Conservation (phyloP, 345 rosid genomes). For the Hibiscus mutabilis region DNA sequence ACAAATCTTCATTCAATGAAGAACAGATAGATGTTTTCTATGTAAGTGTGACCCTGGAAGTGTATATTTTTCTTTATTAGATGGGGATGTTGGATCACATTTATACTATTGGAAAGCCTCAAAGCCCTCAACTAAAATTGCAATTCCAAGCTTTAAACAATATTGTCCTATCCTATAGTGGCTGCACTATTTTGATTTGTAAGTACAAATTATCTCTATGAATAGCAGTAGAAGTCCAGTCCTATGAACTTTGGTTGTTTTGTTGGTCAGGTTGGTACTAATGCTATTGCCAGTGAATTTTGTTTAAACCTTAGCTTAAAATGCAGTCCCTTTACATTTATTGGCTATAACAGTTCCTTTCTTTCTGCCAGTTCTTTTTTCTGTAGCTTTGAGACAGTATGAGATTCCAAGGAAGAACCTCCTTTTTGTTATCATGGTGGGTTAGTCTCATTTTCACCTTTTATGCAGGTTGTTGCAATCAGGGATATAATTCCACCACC, state of each 20-base stretch:
- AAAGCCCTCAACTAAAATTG: background rate
- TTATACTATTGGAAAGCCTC: background rate
- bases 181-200: background rate
- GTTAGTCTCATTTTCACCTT: slow-evolving; percentile 12
- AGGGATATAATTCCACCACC: slow-evolving; percentile 87
- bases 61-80: background rate
- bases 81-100: background rate
- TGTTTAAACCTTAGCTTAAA: background rate
- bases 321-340: background rate
- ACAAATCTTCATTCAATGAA: background rate
- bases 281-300: background rate
- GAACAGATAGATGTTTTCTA: background rate
- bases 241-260: background rate
- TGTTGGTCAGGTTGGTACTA: background rate
- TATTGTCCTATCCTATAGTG: background rate
- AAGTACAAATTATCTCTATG: background rate
- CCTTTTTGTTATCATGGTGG: background rate
- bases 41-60: background rate
- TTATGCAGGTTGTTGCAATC: slow-evolving; percentile 74
- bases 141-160: background rate
- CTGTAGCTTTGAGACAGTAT: background rate
- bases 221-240: background rate
- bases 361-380: background rate
- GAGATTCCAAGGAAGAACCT: background rate
- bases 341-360: background rate